Evolutionary conservation across 2,329 filamentous ascomycete genomes (phyloP), one percentile per base, ranked within the genome.

Genomic region (Venturiaceae sp.): DNA sequence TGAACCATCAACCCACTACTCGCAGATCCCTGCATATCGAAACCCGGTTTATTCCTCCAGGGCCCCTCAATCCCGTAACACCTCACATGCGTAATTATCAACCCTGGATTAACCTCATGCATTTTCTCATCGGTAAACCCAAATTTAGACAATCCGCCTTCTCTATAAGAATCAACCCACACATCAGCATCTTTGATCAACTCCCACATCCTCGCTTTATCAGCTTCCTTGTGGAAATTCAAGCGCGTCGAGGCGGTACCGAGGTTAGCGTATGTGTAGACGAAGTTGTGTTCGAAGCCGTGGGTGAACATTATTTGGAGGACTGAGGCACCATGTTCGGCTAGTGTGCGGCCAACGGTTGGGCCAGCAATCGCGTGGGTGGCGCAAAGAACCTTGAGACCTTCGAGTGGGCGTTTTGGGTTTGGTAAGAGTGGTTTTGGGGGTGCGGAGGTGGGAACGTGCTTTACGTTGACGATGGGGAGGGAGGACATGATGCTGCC

Each of bases 241-340:
- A 53, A 26, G 16, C 47, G 47, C 3, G 47, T 53, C 9, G 21
- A 28, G 23, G 47, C 47, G 26, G 47, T 32, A 23, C 47, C 47
- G 47, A 53, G 26, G 19, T 53, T 53, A 6, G 47, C 47, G 32
- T 53, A 53, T n/a, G 47, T 53, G 47, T 53, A 53, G 23, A 53
- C 47, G 47, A 53, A 53, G 26, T 32, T 34, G 23, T 53, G 47
- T 32, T 53, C 47, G 9, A 32, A 34, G 26, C 47, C 47, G 32
- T 53, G 47, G 3, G 47, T 53, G 23, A 34, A 53, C 47, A 53
- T 53, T 8, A 53, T 32, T 21, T 53, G 47, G 28, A 53, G 32
- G 23, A 53, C 47, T 6, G 47, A 53, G 47, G 47, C 47, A 13
- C 47, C 47, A 26, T 53, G 47, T 34, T 53, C 47, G 14, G 47